Percentiles rank a stretch among this genome's conserved stretches.
Evolutionary conservation across 2,329 filamentous ascomycete genomes (phyloP).

Genomic region (Colletotrichum orchidophilum): DNA sequence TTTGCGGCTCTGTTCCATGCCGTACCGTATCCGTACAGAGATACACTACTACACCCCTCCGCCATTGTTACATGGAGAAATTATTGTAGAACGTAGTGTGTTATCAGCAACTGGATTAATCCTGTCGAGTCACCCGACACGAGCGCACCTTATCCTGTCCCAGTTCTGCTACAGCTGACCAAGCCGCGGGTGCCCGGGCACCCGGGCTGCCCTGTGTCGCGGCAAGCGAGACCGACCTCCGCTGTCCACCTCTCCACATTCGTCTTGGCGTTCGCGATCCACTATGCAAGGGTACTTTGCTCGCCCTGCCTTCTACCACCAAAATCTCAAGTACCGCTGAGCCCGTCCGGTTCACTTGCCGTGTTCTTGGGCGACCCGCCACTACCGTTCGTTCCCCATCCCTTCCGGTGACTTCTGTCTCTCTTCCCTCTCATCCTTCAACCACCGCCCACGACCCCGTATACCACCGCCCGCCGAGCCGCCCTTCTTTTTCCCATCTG

Average conservation of each 20-base stretch:
- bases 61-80: background rate
- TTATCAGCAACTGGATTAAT: conserved; percentile 3
- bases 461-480: background rate
- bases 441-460: conserved; percentile 6
- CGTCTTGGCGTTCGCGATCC: conserved; percentile 23
- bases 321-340: background rate
- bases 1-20: conserved; percentile 11
- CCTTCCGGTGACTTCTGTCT: conserved; percentile 29
- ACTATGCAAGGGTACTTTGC: conserved; percentile 6
- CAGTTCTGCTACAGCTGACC: conserved; percentile 26
- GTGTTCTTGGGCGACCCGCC: conserved; percentile 1
- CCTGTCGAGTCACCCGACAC: background rate
- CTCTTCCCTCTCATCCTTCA: conserved; percentile 3
- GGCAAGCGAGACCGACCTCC: conserved; percentile 19
- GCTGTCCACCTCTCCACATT: conserved; percentile 21
- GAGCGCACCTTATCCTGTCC: background rate
- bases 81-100: background rate
- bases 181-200: background rate
- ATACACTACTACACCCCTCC: background rate
- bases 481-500: conserved; percentile 1
- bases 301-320: background rate
- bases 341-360: conserved; percentile 1
- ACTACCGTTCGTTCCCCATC: conserved; percentile 21
- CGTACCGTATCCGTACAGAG: background rate
- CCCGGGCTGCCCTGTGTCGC: conserved; percentile 25